Base-by-base conservation (phyloP, 2,329 filamentous ascomycete genomes). In the Cordyceps militaris region DNA sequence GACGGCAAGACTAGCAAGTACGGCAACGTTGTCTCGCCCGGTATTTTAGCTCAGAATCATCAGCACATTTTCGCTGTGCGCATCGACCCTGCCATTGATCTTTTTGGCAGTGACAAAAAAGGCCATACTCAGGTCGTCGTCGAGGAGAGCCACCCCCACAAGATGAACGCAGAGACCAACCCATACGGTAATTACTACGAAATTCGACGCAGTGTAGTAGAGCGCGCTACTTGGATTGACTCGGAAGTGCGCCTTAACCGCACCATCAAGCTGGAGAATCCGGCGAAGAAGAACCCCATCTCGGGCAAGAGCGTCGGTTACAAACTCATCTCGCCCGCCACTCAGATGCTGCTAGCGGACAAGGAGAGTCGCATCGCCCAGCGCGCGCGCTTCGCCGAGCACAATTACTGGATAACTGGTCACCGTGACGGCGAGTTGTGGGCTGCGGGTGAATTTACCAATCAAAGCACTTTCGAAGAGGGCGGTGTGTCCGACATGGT, bases 1-100 rank as follows among this genome's bases (percentile, higher is more conserved):
- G 79, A 71, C 64, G 79, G 80, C 63, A 80, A 76, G 58, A 73
- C 64, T 23, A 79, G 62, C 65, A 68, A 67, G 7, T 87, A 79
- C 66, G 84, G 84, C 21, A 87, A 81, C 56, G 74, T 87, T 0
- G 85, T 90, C 2, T 76, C 77, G 0, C 80, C 82, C 0, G 86
- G 86, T 0, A 81, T 85, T 0, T 71, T 89, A 1, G 86, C 86
- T 0, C 83, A 84, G 60, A 84, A 87, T 67, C 84, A 89, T 62
- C 86, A 89, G 66, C 86, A 89, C 70, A 76, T 89, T 44, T 88
- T 89, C 66, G 79, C 76, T 24, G 70, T 84, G 43, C 78, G 86
- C 1, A 80, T 89, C 50, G 85, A 89, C 63, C 84, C 85, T 0
- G 81, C 81, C 9, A 77, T 87, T 40, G 84, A 87, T 61, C 67